Base-by-base conservation (phyloP, 805 yeast genomes). In the Blastobotrys terrestris region DNA sequence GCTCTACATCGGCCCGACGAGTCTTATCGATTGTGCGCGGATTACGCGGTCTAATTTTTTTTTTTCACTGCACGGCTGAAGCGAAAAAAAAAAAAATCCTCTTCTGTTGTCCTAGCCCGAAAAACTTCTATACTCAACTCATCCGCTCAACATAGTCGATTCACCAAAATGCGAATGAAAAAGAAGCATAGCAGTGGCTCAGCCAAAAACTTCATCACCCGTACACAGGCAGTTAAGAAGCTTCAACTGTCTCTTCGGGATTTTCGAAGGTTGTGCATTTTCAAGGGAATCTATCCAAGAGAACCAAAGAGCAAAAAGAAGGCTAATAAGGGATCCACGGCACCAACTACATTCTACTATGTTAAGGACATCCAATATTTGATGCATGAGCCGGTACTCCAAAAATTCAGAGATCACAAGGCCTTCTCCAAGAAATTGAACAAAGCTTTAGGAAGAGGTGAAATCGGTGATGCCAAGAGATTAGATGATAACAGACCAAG, bases 321-420 rank as follows among this genome's bases (percentile, higher is more conserved):
- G 77, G 97, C 97, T 55, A 92, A 90, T 72, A 94, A 89, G 72
- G 98, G 99, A 19, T 87, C 96, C n/a, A 88, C 97, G 5, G 95
- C 95, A 21, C 96, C 96, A 46, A 85, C 86, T 20, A 94, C 99
- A 2, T 95, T 94, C 68, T 94, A 94, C 73, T 92, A 90, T 69
- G 70, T 85, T 58, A 94, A 90, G 71, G 99, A 94, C 69, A 94
- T 94, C 59, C 96, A 91, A 71, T 94, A 92, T 69, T 75, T 94
- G 61, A 73, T 89, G 75, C 99, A 94, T 69, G 99, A 94, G 73
- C 98, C 98, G 2, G 86, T 94, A 21, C 76, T 94, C 62, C 79
- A 78, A 56, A 90, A 87, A 71, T 94, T 94, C 72, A 82, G 99
- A 73, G 96, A 91, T 55, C 98, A 94, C 72, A 94, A 94, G 76